Evolutionary conservation across 495 filamentous ascomycete genomes (phyloP), one percentile per base, ranked within the genome.

Genomic region (Achaetomiella virescens): DNA sequence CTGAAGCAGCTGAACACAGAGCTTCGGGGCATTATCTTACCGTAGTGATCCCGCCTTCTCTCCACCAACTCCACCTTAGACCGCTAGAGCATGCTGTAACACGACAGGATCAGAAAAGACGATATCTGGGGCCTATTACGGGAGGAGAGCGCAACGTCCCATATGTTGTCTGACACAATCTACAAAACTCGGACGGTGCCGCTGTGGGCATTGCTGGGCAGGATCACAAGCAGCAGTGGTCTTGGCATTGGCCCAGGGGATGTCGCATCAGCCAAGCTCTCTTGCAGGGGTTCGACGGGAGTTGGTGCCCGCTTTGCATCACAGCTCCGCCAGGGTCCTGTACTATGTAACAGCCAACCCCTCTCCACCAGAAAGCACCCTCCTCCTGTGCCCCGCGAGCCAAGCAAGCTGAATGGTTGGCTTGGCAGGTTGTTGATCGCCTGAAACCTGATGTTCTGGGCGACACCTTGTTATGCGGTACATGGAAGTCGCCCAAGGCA

Each of bases 351-450:
- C 38, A 24, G 33, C n/a, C 20, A 36, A 46, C 61, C 61, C 61
- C 61, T 54, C 61, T 57, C 54, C 54, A 27, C 57, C 49, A 58
- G n/a, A 37, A 38, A 18, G 20, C 3, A 41, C 57, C 53, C 56
- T 37, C 47, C 44, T 31, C 50, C 44, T 51, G 51, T 60, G 58
- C 61, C 58, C 58, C 61, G 55, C 61, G 55, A 53, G 55, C 55
- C 47, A 56, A 29, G 55, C 40, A 49, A 64, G 61, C 61, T 64
- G 61, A 64, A 64, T 61, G 61, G 56, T 11, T 37, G 50, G 31
- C 51, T 60, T 61, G 54, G 55, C 51, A 20, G 44, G 54, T 61
- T 61, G 54, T 52, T 38, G 42, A 54, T 54, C 48, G 37, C 46
- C 45, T 52, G 60, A 62, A 55, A 58, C 51, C 52, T 46, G 47